Base-by-base conservation (phyloP, 2,329 filamentous ascomycete genomes). In the Sporothrix humicola region DNA sequence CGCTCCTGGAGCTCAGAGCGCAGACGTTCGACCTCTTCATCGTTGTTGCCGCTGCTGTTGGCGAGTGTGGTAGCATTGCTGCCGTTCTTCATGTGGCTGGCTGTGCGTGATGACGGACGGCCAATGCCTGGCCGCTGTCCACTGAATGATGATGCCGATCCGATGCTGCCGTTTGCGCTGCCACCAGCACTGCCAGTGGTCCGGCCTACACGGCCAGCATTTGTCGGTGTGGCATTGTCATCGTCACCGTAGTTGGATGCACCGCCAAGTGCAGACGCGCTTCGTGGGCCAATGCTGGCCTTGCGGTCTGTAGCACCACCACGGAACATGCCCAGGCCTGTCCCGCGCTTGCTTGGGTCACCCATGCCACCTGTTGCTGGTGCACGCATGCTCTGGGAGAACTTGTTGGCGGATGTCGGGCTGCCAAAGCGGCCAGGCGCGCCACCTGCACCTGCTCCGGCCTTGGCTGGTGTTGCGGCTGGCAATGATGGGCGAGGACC, bases 1-100 rank as follows among this genome's bases (percentile, higher is more conserved):
- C 94, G 91, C 75, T 97, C 94, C 76, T 94, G 90, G 23, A 98
- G 86, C 81, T 95, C 89, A 54, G 86, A 84, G 75, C 89, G 90
- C 42, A 99, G 85, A 46, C 89, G 87, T 77, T 92, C 90, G 8
- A 97, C 81, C 80, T 97, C 93, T 59, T 92, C 91, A 46, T 92
- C 92, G 74, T 91, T 85, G 66, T 65, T 70, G 50, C 92, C 91
- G 46, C 92, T 91, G 74, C 91, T 85, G 59, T 69, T 70, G 37
- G 74, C 72, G 15, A 73, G 44, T 0, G 71, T 73, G 5, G 63
- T 63, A 17, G 66, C 73, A 12, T 72, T 72, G 66, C 73, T 78
- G 12, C 78, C 79, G 23, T 76, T 75, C 44, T 76, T 74, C 61
- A 63, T 63, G 50, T 69, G 71, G 61, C 72, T 58, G 12, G 74